Conservation (phyloP, 495 filamentous ascomycete genomes). For the Chaetomium fimeti region DNA sequence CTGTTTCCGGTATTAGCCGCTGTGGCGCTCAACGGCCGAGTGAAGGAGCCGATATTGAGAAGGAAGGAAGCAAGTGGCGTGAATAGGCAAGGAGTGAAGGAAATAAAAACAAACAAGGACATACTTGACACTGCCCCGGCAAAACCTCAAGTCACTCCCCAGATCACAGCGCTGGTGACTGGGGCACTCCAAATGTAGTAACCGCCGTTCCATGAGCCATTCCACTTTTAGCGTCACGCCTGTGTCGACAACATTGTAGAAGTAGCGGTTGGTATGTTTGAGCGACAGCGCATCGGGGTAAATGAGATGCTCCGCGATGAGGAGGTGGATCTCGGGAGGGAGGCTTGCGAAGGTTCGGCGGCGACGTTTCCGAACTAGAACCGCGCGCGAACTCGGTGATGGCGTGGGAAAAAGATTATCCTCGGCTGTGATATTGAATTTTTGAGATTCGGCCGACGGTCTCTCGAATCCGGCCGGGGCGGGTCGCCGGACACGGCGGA, state of each 20-base stretch:
- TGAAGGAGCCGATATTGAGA: not conserved
- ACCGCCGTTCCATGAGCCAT: constrained; percentile 62
- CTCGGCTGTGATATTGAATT: not conserved
- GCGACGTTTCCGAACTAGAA: not conserved
- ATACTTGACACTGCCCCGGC: constrained; percentile 52
- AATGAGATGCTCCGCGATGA: constrained; percentile 51
- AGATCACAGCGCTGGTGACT: constrained; percentile 50
- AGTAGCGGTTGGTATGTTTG: constrained; percentile 62
- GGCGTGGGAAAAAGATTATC: not conserved
- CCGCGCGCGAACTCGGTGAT: not conserved
- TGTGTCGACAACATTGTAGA: constrained; percentile 63
- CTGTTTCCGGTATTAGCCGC: constrained; percentile 27
- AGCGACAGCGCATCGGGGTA: constrained; percentile 60
- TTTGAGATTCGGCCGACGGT: not conserved
- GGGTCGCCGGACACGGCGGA: constrained; percentile 8
- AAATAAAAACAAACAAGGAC: constrained; percentile 16
- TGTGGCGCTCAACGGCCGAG: not conserved
- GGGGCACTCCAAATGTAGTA: constrained; percentile 52
- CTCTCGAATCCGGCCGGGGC: not conserved
- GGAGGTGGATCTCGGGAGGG: constrained; percentile 62
- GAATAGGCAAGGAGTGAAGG: not conserved
- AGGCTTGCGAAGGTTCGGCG: constrained; percentile 34
- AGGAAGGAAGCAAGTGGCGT: not conserved
- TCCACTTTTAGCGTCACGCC: constrained; percentile 63
- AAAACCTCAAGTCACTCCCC: constrained; percentile 53